Percentiles rank a stretch among this genome's conserved stretches.
Conservation (phyloP, 2,329 filamentous ascomycete genomes). For the Amylocarpus encephaloides region DNA sequence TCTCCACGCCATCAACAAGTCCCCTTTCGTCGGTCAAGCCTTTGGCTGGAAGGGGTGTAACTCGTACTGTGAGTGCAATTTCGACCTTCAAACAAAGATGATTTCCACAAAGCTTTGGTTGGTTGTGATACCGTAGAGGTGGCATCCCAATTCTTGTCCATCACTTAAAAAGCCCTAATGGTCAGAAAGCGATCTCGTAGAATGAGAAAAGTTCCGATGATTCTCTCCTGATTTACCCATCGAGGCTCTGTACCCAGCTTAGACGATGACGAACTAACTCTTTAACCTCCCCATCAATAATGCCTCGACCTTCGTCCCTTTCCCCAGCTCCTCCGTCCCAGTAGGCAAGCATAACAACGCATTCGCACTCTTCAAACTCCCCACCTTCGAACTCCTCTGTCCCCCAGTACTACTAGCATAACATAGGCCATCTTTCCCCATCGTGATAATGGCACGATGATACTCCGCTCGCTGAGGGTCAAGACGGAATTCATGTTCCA, state of each 20-base stretch:
- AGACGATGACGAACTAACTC: constrained; percentile 18
- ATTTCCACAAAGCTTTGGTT: no score
- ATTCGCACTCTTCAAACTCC: constrained; percentile 84
- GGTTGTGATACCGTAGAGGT: no score
- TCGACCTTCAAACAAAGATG: no score
- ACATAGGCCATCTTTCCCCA: constrained; percentile 59
- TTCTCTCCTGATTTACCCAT: no score
- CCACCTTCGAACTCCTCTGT: constrained; percentile 84
- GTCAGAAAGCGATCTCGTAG: no score
- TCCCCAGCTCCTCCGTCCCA: constrained; percentile 55
- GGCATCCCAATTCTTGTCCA: no score
- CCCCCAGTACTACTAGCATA: constrained; percentile 77
- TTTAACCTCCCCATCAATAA: constrained; percentile 60
- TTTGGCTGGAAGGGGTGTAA: no score
- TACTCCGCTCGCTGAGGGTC: constrained; percentile 81
- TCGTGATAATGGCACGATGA: constrained; percentile 72
- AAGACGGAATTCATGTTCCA: constrained; percentile 66
- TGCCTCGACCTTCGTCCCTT: constrained; percentile 68
- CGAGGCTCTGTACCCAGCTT: not conserved
- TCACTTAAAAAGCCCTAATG: no score
- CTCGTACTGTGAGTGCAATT: no score
- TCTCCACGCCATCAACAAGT: no score
- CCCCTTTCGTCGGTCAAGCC: no score
- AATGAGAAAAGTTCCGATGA: no score
- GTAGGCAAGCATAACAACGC: constrained; percentile 71